These are phyloP conservation scores for Fusarium staphyleae DNA, from an alignment of 2,329 filamentous ascomycete species.

Conservation along the genomic window DNA sequence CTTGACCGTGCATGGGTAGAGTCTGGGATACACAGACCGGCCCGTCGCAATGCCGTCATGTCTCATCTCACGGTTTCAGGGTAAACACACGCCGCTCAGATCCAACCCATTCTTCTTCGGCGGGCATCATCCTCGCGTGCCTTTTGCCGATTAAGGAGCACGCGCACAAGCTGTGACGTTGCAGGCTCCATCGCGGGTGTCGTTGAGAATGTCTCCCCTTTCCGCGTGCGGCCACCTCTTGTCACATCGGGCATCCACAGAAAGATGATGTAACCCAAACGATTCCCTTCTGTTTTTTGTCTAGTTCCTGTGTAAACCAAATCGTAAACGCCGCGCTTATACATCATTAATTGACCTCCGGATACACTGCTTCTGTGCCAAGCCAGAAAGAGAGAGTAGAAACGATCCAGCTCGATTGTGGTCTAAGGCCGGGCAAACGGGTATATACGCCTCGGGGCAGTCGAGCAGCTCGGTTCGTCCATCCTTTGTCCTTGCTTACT, in stretches of 20 bases:
- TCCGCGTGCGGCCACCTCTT: conserved; percentile 6
- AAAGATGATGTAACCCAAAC: conserved; percentile 29
- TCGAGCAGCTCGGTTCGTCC: conserved; percentile 22
- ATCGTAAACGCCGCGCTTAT: conserved; percentile 50
- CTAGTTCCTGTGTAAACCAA: conserved; percentile 42
- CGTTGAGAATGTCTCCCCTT: not conserved
- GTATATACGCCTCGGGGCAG: conserved; percentile 40
- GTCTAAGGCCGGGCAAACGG: conserved; percentile 33
- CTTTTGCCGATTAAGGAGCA: conserved; percentile 1
- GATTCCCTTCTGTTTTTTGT: conserved; percentile 38
- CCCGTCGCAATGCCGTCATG: conserved; percentile 31
- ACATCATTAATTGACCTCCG: conserved; percentile 41
- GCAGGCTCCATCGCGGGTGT: conserved; percentile 1
- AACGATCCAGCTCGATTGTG: conserved; percentile 36
- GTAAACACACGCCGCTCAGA: conserved; percentile 14
- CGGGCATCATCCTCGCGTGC: conserved; percentile 22
- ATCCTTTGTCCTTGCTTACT: conserved; percentile 49
- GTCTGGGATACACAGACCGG: not conserved
- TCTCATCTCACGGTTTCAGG: conserved; percentile 32
- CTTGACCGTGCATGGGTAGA: not conserved
- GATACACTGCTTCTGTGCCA: conserved; percentile 28
- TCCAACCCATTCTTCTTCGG: conserved; percentile 9
- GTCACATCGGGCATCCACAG: conserved; percentile 21
- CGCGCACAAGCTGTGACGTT: conserved; percentile 8
- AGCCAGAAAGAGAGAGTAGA: conserved; percentile 20